phyloP scores from a whole-genome alignment of 495 filamentous ascomycete species.

The Trichoderma reesei region DNA sequence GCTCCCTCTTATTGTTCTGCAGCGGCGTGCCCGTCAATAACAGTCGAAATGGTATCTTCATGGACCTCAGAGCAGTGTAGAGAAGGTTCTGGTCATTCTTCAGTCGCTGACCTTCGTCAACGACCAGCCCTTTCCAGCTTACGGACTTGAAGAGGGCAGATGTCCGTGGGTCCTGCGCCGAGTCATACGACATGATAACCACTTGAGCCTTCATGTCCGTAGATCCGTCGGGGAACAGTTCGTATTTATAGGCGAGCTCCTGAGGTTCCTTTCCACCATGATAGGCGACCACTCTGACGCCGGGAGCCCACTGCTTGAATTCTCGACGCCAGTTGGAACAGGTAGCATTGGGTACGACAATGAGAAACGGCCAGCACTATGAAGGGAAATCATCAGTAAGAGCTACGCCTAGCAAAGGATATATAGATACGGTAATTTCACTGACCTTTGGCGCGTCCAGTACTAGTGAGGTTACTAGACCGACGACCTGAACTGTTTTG shows the following conservation, averaged over 20 bases:
- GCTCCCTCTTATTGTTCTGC: conserved; percentile 87
- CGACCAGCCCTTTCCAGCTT: conserved; percentile 79
- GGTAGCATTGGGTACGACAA: conserved; percentile 90
- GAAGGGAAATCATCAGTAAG: not conserved
- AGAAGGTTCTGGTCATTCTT: conserved; percentile 86
- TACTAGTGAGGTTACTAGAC: conserved; percentile 66
- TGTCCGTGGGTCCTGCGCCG: conserved; percentile 59
- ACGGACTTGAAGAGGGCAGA: conserved; percentile 52
- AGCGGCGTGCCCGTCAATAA: conserved; percentile 86
- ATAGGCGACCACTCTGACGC: conserved; percentile 79
- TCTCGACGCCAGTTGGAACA: conserved; percentile 96
- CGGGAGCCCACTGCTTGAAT: conserved; percentile 87
- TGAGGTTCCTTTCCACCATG: conserved; percentile 67
- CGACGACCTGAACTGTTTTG: conserved; percentile 93
- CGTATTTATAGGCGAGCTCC: conserved; percentile 60
- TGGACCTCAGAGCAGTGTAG: conserved; percentile 58
- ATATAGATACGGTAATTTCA: not conserved
- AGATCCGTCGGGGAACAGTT: conserved; percentile 60
- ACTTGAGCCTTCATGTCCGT: conserved; percentile 69
- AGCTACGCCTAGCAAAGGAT: not conserved
- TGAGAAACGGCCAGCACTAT: conserved; percentile 76
- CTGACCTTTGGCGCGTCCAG: conserved; percentile 50
- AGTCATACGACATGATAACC: conserved; percentile 90
- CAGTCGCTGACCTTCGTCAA: conserved; percentile 92
- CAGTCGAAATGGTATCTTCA: conserved; percentile 70